A percentile compares a stretch with the other conserved stretches of the same genome.
Evolutionary conservation across 306 rosid species (phyloP).

Genomic region (Sicyos baderoa): DNA sequence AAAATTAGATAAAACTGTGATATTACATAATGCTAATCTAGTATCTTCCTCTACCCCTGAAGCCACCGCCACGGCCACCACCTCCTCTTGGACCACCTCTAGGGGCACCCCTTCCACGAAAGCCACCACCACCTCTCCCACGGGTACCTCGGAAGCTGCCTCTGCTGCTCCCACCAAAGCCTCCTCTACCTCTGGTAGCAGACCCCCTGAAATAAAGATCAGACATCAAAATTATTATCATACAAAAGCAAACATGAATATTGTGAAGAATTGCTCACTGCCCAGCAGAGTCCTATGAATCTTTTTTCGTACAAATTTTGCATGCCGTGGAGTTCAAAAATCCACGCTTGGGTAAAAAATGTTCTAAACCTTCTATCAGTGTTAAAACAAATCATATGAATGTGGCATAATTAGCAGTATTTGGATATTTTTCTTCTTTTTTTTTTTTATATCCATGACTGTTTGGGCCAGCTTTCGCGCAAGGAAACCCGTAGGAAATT

Average conservation of each 20-base stretch:
- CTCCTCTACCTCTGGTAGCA: conserved; percentile 40
- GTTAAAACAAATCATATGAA: neutral
- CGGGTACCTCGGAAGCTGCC: conserved; percentile 38
- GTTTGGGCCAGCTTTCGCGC: no score
- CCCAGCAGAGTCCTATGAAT: neutral
- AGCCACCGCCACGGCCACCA: conserved; percentile 65
- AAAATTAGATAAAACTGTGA: neutral
- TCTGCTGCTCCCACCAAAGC: conserved; percentile 55
- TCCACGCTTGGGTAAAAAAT: no score
- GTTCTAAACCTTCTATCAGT: neutral
- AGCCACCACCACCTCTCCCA: conserved; percentile 49
- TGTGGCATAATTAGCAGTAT: neutral
- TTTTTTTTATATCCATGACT: no score
- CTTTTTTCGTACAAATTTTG: no score
- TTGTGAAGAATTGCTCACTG: neutral
- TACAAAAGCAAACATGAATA: neutral
- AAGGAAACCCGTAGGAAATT: no score
- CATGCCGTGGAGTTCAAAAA: no score
- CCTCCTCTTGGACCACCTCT: conserved; percentile 86
- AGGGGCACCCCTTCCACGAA: conserved; percentile 77
- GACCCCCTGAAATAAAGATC: conserved; percentile 51
- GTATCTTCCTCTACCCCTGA: conserved; percentile 80
- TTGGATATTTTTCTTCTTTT: no score
- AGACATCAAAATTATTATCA: neutral
- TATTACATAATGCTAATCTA: conserved; percentile 9